phyloP scores from a whole-genome alignment of 129 eudicot genomes.

The Ambrosia trifida region DNA sequence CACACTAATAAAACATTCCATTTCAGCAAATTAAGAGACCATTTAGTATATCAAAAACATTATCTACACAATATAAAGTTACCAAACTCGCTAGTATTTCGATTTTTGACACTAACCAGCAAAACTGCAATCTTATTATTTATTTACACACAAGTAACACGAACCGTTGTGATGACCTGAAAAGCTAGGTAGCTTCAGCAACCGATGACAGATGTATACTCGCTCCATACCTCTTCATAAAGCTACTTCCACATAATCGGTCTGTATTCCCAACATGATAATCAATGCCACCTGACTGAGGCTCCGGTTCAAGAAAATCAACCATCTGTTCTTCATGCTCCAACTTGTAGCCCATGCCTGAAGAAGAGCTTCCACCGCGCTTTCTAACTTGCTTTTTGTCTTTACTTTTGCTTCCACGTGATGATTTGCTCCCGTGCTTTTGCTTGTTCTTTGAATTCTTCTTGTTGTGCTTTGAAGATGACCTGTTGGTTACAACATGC shows the following conservation, averaged over 20 bases:
- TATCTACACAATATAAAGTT: not conserved
- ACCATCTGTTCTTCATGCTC: slow-evolving; percentile 29
- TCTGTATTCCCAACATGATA: slow-evolving; percentile 53
- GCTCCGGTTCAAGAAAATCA: slow-evolving; percentile 34
- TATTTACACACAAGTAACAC: slow-evolving; percentile 30
- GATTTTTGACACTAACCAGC: slow-evolving; percentile 23
- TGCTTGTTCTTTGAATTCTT: slow-evolving; percentile 72
- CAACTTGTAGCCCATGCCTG: slow-evolving; percentile 38
- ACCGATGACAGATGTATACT: slow-evolving; percentile 58
- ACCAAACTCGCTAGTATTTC: slow-evolving; percentile 3
- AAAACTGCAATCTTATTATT: slow-evolving; percentile 34
- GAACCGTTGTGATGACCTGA: not conserved
- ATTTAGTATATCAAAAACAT: not conserved
- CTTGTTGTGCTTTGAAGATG: slow-evolving; percentile 45
- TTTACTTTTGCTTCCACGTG: slow-evolving; percentile 63
- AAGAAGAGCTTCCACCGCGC: slow-evolving; percentile 42
- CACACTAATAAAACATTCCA: not conserved
- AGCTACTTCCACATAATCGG: slow-evolving; percentile 65
- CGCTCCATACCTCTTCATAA: slow-evolving; percentile 53
- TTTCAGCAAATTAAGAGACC: not conserved
- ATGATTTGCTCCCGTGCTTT: slow-evolving; percentile 61
- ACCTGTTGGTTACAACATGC: slow-evolving; percentile 52
- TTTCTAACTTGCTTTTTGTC: slow-evolving; percentile 75
- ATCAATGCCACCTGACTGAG: slow-evolving; percentile 30
- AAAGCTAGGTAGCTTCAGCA: slow-evolving; percentile 79